Percentiles rank a stretch among this genome's conserved stretches.
Evolutionary conservation across 495 filamentous ascomycete genomes (phyloP).

Genomic region (Xylona heveae): DNA sequence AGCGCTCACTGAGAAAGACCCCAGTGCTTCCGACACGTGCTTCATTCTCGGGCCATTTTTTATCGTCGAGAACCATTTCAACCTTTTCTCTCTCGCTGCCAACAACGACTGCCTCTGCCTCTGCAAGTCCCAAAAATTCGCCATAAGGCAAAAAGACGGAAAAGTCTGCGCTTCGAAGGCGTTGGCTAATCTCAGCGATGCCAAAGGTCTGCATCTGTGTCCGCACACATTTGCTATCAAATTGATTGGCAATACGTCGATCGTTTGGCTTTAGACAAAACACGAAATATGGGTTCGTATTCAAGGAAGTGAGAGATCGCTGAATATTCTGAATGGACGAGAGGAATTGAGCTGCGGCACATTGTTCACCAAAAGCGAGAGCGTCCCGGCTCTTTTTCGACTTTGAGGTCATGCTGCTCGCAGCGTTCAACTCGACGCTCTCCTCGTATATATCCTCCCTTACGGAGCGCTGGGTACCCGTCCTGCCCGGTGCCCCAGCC

Average conservation of each 20-base stretch:
- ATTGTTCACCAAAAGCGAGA: conserved; percentile 31
- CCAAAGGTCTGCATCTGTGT: conserved; percentile 89
- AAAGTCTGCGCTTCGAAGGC: conserved; percentile 81
- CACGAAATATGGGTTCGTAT: conserved; percentile 83
- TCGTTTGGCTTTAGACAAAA: conserved; percentile 98
- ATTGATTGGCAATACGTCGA: conserved; percentile 90
- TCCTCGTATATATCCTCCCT: no score
- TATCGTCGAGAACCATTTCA: conserved; percentile 70
- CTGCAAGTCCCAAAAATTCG: conserved; percentile 78
- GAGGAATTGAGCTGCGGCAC: conserved; percentile 81
- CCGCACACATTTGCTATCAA: conserved; percentile 94
- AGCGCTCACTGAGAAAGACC: conserved; percentile 84
- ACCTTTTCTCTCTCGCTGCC: conserved; percentile 88
- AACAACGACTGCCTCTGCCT: conserved; percentile 61
- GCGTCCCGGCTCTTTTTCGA: not conserved
- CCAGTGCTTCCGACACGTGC: conserved; percentile 79
- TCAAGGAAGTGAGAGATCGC: conserved; percentile 54
- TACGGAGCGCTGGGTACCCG: conserved; percentile 11
- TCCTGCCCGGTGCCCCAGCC: conserved; percentile 29
- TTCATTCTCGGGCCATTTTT: conserved; percentile 80
- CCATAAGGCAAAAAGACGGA: conserved; percentile 89
- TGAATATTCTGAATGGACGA: conserved; percentile 76
- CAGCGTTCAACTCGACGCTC: no score
- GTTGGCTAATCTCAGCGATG: conserved; percentile 89
- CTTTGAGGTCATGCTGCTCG: no score